phyloP scores from a whole-genome alignment of 2,329 filamentous ascomycete genomes.

The Ceratocystis ficicola region DNA sequence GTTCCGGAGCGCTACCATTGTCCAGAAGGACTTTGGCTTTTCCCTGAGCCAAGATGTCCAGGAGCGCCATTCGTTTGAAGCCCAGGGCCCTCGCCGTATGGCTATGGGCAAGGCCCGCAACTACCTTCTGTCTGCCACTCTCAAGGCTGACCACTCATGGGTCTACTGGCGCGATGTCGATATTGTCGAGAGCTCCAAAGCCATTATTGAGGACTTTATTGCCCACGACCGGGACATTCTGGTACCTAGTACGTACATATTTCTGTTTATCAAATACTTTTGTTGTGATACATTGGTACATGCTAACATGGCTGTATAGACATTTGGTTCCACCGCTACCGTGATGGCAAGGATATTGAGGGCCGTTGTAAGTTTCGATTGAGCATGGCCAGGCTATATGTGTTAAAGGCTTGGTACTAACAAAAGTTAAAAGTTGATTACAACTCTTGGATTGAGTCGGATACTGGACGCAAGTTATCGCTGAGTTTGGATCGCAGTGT shows the following conservation, averaged over 20 bases:
- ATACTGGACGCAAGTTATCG: conserved; percentile 66
- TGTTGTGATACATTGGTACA: neutral
- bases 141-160: conserved; percentile 94
- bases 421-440: conserved; percentile 61
- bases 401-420: conserved; percentile 23
- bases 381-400: neutral
- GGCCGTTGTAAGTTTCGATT: conserved; percentile 63
- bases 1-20: conserved; percentile 71
- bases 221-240: conserved; percentile 86
- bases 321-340: conserved; percentile 88
- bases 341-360: conserved; percentile 73
- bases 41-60: conserved; percentile 65
- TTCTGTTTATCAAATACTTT: neutral
- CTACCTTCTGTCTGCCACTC: conserved; percentile 68
- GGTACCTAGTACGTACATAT: conserved; percentile 66
- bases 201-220: conserved; percentile 88
- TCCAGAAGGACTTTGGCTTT: conserved; percentile 84
- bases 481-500: conserved; percentile 62
- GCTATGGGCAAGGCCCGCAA: conserved; percentile 84
- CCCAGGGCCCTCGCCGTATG: conserved; percentile 81
- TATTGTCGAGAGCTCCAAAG: conserved; percentile 77
- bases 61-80: conserved; percentile 72
- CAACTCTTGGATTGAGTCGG: conserved; percentile 96
- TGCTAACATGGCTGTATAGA: conserved; percentile 41
- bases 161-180: conserved; percentile 98